A percentile compares a stretch with the other conserved stretches of the same genome.
These are phyloP conservation scores for Fusarium illudens DNA, from an alignment of 2,329 filamentous ascomycete genomes.

Conservation along the genomic window DNA sequence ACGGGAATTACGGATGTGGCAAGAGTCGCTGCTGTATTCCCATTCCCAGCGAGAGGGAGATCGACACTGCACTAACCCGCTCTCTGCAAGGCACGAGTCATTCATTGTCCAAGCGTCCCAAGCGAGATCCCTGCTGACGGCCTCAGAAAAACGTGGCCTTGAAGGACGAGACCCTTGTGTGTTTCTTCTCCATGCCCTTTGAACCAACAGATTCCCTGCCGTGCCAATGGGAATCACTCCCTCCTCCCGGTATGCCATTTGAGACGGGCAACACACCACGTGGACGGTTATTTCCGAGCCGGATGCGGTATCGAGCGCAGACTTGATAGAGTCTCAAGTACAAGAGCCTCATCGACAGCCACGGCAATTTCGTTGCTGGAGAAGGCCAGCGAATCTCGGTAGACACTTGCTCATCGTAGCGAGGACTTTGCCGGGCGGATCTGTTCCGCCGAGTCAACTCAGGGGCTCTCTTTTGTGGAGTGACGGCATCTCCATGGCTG, in stretches of 20 bases:
- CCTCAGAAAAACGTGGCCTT: neutral
- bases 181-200: neutral
- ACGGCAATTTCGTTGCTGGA: neutral
- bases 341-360: too few species aligned
- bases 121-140: neutral
- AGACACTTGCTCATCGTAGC: neutral
- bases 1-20: neutral
- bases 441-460: neutral
- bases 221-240: neutral
- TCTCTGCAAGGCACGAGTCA: slow-evolving; percentile 6
- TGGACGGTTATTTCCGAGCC: neutral
- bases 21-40: neutral
- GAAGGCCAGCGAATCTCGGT: neutral
- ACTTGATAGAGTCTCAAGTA: neutral
- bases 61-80: neutral
- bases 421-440: neutral
- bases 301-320: neutral
- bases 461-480: neutral
- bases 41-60: neutral
- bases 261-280: neutral
- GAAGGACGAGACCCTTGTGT: neutral
- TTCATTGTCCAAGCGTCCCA: neutral
- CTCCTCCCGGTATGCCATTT: neutral
- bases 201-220: neutral
- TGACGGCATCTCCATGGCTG: neutral